Base-by-base conservation (phyloP, 306 rosid genomes). In the Citrullus colocynthis region DNA sequence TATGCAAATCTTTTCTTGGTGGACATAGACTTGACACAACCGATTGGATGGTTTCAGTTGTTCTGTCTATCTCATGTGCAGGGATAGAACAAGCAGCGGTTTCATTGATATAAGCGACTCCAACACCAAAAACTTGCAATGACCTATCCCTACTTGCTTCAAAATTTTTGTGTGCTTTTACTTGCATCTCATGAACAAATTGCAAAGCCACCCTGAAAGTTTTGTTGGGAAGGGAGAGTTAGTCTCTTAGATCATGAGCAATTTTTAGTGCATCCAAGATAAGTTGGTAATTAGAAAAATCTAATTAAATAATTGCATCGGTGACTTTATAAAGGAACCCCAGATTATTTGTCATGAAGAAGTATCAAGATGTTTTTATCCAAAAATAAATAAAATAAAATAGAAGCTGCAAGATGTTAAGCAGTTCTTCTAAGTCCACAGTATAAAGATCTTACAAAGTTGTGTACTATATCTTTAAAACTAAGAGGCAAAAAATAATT, bases 71-170 rank as follows among this genome's bases (percentile, higher is more conserved):
- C 73, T 90, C 88, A 75, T 21, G 24, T 21, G 85, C 80, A n/a
- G 88, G 85, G 82, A 86, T 66, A 5, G 93, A 75, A 52, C 78
- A 79, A 80, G 84, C 78, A 45, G 84, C 71, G 24, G 86, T 86
- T 80, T 94, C 98, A 64, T 94, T 96, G 52, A 94, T 77, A 83
- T 85, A 89, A 16, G 90, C 95, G 69, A 94, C 95, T 71, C 97
- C 98, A 77, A 94, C 98, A 24, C 92, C 89, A 79, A 94, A 94
- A 21, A 94, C 96, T 0, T 91, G 96, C 77, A 94, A 79, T 3
- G 98, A 89, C 75, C 93, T 87, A 84, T 94, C 97, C 80, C 91
- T 89, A 84, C 97, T 85, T 0, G 98, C 98, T 32, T 94, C 97
- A 62, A 89, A 92, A 82, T 91, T 94, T 90, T 85, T 90, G 78